phyloP scores from a whole-genome alignment of 202 grass and related monocot genomes.

The Brachypodium distachyon region DNA sequence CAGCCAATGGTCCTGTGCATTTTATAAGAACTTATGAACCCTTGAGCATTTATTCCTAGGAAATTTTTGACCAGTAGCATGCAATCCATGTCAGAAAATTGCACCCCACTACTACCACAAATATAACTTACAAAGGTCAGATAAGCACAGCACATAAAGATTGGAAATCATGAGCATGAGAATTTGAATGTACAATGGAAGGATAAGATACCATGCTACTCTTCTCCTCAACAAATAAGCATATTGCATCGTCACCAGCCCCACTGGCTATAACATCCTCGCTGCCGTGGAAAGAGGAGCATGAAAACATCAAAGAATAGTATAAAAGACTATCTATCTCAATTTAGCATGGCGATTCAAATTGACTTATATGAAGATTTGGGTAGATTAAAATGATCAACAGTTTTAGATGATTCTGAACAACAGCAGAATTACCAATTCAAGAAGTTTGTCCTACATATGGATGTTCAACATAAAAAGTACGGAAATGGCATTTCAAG shows the following conservation, averaged over 20 bases:
- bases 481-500: background rate
- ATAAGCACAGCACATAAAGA: background rate
- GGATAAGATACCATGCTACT: slow-evolving; percentile 37
- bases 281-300: slow-evolving; percentile 43
- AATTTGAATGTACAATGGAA: background rate
- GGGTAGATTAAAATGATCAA: background rate
- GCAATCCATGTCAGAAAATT: background rate
- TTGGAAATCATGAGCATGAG: background rate
- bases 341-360: background rate
- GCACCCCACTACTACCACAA: background rate
- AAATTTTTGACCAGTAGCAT: background rate
- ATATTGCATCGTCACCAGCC: slow-evolving; percentile 73
- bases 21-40: background rate
- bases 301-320: slow-evolving; percentile 17
- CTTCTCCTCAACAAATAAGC: slow-evolving; percentile 65
- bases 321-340: background rate
- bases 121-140: background rate
- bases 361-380: background rate
- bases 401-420: background rate
- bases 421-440: background rate
- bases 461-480: background rate
- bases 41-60: background rate
- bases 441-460: background rate
- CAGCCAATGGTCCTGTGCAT: background rate
- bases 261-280: slow-evolving; percentile 78